Evolutionary conservation across 768 basidiomycete genomes (phyloP).

Genomic region (Pisolithus marmoratus): DNA sequence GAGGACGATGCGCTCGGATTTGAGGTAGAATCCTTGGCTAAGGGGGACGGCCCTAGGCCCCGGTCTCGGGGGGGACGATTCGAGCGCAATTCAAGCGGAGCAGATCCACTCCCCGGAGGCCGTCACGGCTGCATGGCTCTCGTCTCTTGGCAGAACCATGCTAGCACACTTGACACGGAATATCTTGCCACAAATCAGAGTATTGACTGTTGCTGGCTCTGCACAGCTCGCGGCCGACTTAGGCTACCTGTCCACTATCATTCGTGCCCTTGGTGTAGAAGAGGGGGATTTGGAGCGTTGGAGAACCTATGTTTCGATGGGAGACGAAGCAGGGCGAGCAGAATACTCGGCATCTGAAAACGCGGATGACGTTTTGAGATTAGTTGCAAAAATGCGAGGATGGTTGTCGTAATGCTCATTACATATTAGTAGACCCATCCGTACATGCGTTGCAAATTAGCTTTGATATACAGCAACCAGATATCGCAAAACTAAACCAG

Average conservation of each 20-base stretch:
- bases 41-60: slow-evolving; percentile 45
- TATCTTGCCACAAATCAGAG: slow-evolving; percentile 67
- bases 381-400: slow-evolving; percentile 29
- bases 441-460: slow-evolving; percentile 2
- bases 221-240: slow-evolving; percentile 85
- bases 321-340: slow-evolving; percentile 38
- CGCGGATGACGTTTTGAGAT: slow-evolving; percentile 11
- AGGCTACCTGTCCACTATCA: slow-evolving; percentile 86
- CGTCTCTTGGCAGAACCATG: slow-evolving; percentile 80
- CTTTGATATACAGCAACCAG: slow-evolving; percentile 8
- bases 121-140: slow-evolving; percentile 87
- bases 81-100: slow-evolving; percentile 22
- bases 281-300: slow-evolving; percentile 74
- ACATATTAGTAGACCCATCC: too few species aligned
- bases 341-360: slow-evolving; percentile 12
- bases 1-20: slow-evolving; percentile 88
- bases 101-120: slow-evolving; percentile 55
- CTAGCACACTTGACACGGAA: slow-evolving; percentile 64
- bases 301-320: slow-evolving; percentile 64
- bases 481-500: slow-evolving; percentile 11
- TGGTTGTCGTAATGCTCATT: slow-evolving; percentile 13
- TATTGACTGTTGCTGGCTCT: slow-evolving; percentile 60
- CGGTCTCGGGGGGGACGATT: background rate
- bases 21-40: slow-evolving; percentile 77
- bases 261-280: slow-evolving; percentile 86